These are phyloP conservation scores for Apophysomyces trapeziformis DNA, from an alignment of 371 early-diverging fungal species.

Conservation along the genomic window DNA sequence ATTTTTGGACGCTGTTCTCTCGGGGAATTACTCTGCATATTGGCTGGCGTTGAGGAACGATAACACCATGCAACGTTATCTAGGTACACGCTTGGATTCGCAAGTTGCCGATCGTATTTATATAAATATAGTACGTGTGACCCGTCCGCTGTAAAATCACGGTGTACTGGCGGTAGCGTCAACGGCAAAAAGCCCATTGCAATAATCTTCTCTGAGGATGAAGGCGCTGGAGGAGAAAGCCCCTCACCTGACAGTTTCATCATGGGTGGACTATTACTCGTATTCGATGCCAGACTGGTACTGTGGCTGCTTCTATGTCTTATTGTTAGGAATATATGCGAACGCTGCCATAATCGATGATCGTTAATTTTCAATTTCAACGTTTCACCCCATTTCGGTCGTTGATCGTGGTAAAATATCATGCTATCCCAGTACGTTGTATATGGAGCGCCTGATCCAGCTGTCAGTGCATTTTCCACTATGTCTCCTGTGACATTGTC, in stretches of 20 bases:
- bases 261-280: slow-evolving; percentile 7
- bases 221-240: slow-evolving; percentile 12
- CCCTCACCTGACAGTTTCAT: slow-evolving; percentile 7
- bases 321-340: slow-evolving; percentile 68
- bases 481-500: slow-evolving; percentile 57
- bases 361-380: slow-evolving; percentile 62
- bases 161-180: slow-evolving; percentile 53
- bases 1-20: slow-evolving; percentile 12
- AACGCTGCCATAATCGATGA: slow-evolving; percentile 52
- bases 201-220: slow-evolving; percentile 42
- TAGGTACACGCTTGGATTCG: slow-evolving; percentile 53
- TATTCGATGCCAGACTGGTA: slow-evolving; percentile 16
- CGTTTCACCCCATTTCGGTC: slow-evolving; percentile 72
- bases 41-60: slow-evolving; percentile 45
- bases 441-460: slow-evolving; percentile 57
- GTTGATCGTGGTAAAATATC: slow-evolving; percentile 67
- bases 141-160: slow-evolving; percentile 68
- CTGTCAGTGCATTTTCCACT: slow-evolving; percentile 60
- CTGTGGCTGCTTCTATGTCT: slow-evolving; percentile 50
- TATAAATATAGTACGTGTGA: slow-evolving; percentile 66
- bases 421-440: slow-evolving; percentile 62
- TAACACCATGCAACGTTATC: slow-evolving; percentile 42
- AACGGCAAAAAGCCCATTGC: slow-evolving; percentile 68
- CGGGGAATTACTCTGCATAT: slow-evolving; percentile 21
- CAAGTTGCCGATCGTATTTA: slow-evolving; percentile 60